Base-by-base conservation (phyloP, 1,284 basidiomycete genomes). In the Singerocomus rubriflavus region DNA sequence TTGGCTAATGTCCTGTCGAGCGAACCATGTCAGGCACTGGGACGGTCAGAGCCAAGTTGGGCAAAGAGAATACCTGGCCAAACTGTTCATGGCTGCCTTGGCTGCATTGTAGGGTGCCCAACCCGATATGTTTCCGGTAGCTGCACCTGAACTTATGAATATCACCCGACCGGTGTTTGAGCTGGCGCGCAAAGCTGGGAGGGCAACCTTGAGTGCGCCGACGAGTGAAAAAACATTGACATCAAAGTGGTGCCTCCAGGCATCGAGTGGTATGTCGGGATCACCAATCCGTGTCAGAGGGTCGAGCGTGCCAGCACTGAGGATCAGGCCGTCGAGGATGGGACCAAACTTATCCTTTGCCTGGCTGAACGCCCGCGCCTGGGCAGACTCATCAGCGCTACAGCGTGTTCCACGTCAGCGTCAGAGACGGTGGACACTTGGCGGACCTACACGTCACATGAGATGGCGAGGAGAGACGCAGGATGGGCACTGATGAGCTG, bases 71-170 rank as follows among this genome's bases (percentile, higher is more conserved):
- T 44, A 79, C 87, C 88, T 79, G 71, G 82, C 84, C 31, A 95
- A 73, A 17, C 88, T 85, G 67, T 95, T 95, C 81, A 93, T 77
- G 0, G 90, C 92, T 1, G 92, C 92, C 66, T 92, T 91, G 53
- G 76, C 73, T 12, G 89, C 82, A 57, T 82, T 91, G 69, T 95
- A 95, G 0, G 88, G 80, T 1, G 72, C 86, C 89, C 89, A 93
- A 0, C 82, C 83, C 0, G 81, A 68, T 0, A 64, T 77, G n/a
- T 77, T 79, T 34, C 85, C 84, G 5, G 78, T 75, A 5, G 93
- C 88, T 6, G 90, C 84, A 7, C 93, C 93, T 26, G 88, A 91
- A 59, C 86, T 90, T 29, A 93, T 78, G 57, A 93, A 88, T 14
- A 95, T 74, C 31, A 93, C 76, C 44, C 78, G 77, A 0, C 88